phyloP scores from a whole-genome alignment of 2,329 filamentous ascomycete genomes.

The Aspergillus phoenicis region DNA sequence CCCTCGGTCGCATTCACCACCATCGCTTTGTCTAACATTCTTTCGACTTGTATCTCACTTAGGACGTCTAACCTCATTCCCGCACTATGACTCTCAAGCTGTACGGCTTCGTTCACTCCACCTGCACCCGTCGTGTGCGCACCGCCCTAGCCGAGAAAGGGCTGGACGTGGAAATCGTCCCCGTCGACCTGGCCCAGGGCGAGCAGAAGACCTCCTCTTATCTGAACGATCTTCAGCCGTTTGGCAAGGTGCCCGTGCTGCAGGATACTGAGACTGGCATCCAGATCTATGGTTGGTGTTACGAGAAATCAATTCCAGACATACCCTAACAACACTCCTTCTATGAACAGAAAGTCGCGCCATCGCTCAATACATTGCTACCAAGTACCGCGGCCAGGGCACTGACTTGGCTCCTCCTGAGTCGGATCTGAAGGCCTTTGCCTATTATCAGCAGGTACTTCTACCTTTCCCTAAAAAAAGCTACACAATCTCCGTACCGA shows the following conservation, averaged over 20 bases:
- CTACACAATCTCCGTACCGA: neutral
- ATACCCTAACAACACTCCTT: neutral
- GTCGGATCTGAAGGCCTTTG: conserved; percentile 24
- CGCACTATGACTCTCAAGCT: conserved; percentile 35
- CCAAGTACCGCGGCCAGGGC: conserved; percentile 22
- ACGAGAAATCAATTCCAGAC: too few relatives aligned
- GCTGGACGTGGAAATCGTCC: conserved; percentile 30
- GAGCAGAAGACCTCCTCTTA: conserved; percentile 33
- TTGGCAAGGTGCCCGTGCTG: conserved; percentile 40
- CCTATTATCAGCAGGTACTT: conserved; percentile 27
- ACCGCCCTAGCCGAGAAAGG: conserved; percentile 33
- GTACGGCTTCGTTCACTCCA: conserved; percentile 29
- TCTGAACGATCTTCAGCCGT: conserved; percentile 33
- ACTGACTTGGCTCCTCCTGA: conserved; percentile 16
- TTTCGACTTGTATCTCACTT: neutral
- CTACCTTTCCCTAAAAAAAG: too few relatives aligned
- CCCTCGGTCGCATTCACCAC: neutral
- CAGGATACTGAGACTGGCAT: conserved; percentile 38
- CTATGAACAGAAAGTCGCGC: conserved; percentile 32
- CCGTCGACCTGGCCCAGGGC: conserved; percentile 26
- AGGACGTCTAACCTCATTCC: neutral
- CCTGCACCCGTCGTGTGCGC: conserved; percentile 30
- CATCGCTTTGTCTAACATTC: neutral
- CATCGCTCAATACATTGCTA: conserved; percentile 36
- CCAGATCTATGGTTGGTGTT: conserved; percentile 18